Base-by-base conservation (phyloP, 2,329 filamentous ascomycete genomes). In the Ceratocystis colombiana region DNA sequence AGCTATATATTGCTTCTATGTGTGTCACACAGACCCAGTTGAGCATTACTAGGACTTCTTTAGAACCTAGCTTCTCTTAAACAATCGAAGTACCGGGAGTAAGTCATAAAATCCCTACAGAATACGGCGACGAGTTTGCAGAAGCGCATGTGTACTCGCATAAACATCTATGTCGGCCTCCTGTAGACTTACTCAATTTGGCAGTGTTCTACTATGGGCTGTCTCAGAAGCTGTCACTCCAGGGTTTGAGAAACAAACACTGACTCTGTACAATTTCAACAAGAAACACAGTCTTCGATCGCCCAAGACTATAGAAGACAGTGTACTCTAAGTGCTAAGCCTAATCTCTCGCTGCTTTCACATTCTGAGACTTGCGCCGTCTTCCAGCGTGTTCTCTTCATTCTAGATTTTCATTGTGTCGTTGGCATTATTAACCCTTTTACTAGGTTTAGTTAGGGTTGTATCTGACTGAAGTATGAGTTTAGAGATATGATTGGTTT, bases 261-360 rank as follows among this genome's bases (percentile, higher is more conserved):
- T 30, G 53, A 30, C 53, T 30, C 22, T 57, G 53, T 22, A 30
- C 28, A 30, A 30, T 57, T 22, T 57, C 15, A 17, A 30, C 10
- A 28, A 57, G 53, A 41, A 41, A 41, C 37, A 57, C 25, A 3
- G 53, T 57, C 53, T 57, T n/a, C 53, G 53, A 57, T 57, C 53
- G 53, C 25, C 53, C 53, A 57, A 57, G 53, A 28, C 53, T 57
- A 3, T 30, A 17, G 5, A 15, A 30, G 22, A 57, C 22, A n/a
- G 28, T 5, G 22, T 3, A 5, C 7, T 22, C 17, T 2, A 50
- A 20, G n/a, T 20, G n/a, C n/a, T 6, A 17, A n/a, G 46, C 22
- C 22, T 50, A 7, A 25, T 20, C 22, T 50, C n/a, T 50, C 4
- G n/a, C 3, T 12, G 10, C n/a, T 25, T 10, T n/a, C 6, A 50